Evolutionary conservation across 1,284 basidiomycete species (phyloP).

Genomic region (Fomitiporia mediterranea): DNA sequence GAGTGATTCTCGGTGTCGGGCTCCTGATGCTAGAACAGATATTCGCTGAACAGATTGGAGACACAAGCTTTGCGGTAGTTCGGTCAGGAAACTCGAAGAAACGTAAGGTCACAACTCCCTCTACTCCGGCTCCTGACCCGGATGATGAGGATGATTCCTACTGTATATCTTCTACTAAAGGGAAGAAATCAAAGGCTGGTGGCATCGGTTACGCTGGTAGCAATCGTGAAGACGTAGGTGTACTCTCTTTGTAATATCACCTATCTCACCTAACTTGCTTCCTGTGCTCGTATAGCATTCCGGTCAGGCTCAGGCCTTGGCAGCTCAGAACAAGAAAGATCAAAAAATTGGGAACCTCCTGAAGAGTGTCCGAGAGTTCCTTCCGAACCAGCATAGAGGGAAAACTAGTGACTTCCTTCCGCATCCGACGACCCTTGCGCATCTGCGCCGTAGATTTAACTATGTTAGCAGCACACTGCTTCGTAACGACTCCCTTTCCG

Average conservation of each 20-base stretch:
- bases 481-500: constrained; percentile 84
- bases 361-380: constrained; percentile 64
- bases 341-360: constrained; percentile 65
- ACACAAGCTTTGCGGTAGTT: constrained; percentile 23
- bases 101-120: constrained; percentile 28
- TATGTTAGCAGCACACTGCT: constrained; percentile 79
- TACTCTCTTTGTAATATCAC: constrained; percentile 3
- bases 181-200: constrained; percentile 63
- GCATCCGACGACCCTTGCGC: constrained; percentile 84
- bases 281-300: constrained; percentile 70
- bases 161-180: constrained; percentile 34
- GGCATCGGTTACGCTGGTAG: constrained; percentile 84
- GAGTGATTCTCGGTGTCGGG: constrained; percentile 80
- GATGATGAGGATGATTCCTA: constrained; percentile 50
- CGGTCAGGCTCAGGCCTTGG: constrained; percentile 71
- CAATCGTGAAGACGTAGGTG: constrained; percentile 73
- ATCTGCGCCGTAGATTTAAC: constrained; percentile 84
- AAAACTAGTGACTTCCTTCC: constrained; percentile 83
- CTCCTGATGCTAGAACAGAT: constrained; percentile 72
- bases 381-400: constrained; percentile 74
- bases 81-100: constrained; percentile 29
- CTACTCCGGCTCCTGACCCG: constrained; percentile 38
- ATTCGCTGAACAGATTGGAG: constrained; percentile 54
- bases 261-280: constrained; percentile 17
- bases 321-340: constrained; percentile 68